Percentiles rank a stretch among this genome's conserved stretches.
phyloP scores from a whole-genome alignment of 768 basidiomycete genomes.

The Pleurotus pulmonarius region DNA sequence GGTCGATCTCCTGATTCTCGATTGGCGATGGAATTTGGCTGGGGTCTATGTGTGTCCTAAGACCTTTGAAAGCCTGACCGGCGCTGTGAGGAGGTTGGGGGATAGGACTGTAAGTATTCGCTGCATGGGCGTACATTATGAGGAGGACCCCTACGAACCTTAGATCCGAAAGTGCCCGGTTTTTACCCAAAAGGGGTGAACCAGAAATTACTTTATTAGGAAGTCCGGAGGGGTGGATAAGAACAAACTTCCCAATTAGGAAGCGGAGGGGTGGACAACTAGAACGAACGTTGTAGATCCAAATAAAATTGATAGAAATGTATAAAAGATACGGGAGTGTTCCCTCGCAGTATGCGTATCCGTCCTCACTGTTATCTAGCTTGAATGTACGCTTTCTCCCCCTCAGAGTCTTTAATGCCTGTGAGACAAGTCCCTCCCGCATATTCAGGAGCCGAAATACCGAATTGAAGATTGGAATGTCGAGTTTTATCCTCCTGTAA shows the following conservation, averaged over 20 bases:
- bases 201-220: neutral
- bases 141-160: too few relatives aligned
- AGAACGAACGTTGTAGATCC: neutral
- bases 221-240: neutral
- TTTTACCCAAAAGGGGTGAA: neutral
- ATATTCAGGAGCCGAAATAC: too few relatives aligned
- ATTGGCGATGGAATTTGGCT: conserved; percentile 91
- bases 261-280: neutral
- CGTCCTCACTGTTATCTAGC: too few relatives aligned
- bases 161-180: too few relatives aligned
- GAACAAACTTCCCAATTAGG: neutral
- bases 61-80: conserved; percentile 54
- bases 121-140: conserved; percentile 39
- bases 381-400: too few relatives aligned
- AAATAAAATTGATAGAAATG: neutral
- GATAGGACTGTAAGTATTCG: conserved; percentile 35
- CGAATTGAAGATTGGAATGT: too few relatives aligned
- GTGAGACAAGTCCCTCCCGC: too few relatives aligned
- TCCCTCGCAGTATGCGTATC: too few relatives aligned
- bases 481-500: too few relatives aligned
- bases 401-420: too few relatives aligned
- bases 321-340: too few relatives aligned
- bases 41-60: conserved; percentile 81
- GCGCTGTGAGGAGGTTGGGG: conserved; percentile 69
- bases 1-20: conserved; percentile 74